Conservation (phyloP, 768 basidiomycete species). For the Leccinum disarticulatum region DNA sequence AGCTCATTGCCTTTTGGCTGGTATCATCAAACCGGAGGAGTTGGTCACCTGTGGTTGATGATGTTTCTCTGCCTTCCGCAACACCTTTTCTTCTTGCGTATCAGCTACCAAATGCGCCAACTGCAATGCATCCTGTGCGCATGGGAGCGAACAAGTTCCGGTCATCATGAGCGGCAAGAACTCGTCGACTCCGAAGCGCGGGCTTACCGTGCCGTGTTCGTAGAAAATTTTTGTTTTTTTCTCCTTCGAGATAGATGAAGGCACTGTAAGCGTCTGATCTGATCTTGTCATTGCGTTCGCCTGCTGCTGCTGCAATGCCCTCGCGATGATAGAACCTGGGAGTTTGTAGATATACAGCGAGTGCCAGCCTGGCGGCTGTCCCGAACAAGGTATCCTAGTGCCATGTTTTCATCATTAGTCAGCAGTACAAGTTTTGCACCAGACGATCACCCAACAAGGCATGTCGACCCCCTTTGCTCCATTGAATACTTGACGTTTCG, state of each 20-base stretch:
- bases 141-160: conserved; percentile 17
- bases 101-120: conserved; percentile 49
- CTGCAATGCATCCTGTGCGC: conserved; percentile 43
- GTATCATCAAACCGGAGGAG: conserved; percentile 6
- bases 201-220: conserved; percentile 35
- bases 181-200: conserved; percentile 12
- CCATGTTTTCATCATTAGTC: conserved; percentile 18
- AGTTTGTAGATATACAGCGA: not conserved
- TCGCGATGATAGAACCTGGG: conserved; percentile 22
- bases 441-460: conserved; percentile 23
- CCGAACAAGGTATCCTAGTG: not conserved
- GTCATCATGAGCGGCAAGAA: conserved; percentile 21
- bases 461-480: conserved; percentile 12
- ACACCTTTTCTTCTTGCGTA: conserved; percentile 45
- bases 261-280: conserved; percentile 22
- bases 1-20: conserved; percentile 17
- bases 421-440: conserved; percentile 13
- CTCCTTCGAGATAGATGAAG: conserved; percentile 24
- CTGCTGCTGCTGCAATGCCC: conserved; percentile 7
- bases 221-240: conserved; percentile 30
- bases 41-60: conserved; percentile 39
- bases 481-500: conserved; percentile 13
- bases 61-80: conserved; percentile 40
- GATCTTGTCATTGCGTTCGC: conserved; percentile 28
- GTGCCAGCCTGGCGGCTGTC: not conserved